Base-by-base conservation (phyloP, 805 yeast genomes). In the Metschnikowia colocasiae region DNA sequence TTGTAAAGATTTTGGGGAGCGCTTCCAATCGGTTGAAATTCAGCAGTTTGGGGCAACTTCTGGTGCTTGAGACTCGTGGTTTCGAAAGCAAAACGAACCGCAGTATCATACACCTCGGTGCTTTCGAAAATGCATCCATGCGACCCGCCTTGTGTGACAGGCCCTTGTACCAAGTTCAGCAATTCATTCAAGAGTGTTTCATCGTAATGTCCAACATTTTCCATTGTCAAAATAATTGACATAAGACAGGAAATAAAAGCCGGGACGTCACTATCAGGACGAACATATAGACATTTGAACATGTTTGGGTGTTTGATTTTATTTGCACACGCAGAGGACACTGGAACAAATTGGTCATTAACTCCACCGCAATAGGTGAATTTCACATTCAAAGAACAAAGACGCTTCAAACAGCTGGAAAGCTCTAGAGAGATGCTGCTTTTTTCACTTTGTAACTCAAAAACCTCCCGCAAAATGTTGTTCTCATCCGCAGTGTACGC, bases 291-390 rank as follows among this genome's bases (percentile, higher is more conserved):
- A 33, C 62, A 52, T 34, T 73, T 59, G 47, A 50, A 67, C 15
- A 72, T 64, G 47, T 71, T 71, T 1, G 75, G 73, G 48, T 72
- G 77, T 19, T 61, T 53, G 22, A 56, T 54, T 20, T 60, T 56
- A n/a, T 52, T 49, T 5, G 56, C 65, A 33, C 71, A 53, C 5
- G 73, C 49, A 8, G 72, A 67, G 31, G 54, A 55, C 1, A 71
- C 42, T 3, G 74, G 74, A n/a, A 72, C 57, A 35, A 69, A 60
- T 49, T 64, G 74, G 49, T 71, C 76, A 38, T 60, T 58, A 3
- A 61, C 49, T 7, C 68, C 48, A 3, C 69, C 76, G 13, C 62
- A 55, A 25, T 71, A 57, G 2, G 73, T 63, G 6, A 72, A 52
- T 46, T 71, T 72, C 26, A 67, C 73, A 46, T 68, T 65, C 15